Base-by-base conservation (phyloP, 2,329 filamentous ascomycete species). In the Triangularia setosa region DNA sequence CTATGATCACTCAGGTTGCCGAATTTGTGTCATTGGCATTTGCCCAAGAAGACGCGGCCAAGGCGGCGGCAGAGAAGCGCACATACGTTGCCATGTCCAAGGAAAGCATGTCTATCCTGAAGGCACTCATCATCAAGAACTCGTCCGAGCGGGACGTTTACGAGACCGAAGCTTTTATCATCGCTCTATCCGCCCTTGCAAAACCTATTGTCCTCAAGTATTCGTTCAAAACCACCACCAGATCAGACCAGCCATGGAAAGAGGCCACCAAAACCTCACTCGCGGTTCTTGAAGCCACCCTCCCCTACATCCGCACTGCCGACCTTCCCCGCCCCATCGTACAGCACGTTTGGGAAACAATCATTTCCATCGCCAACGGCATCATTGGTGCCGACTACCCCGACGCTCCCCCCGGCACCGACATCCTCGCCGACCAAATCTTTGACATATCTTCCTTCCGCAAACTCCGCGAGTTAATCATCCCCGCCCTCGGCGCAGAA, bases 11-110 rank as follows among this genome's bases (percentile, higher is more conserved):
- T 0, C 84, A 91, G 62, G 83, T 93, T 9, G 86, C 92, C 1
- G 85, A 90, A 58, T 87, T 96, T 65, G 84, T 87, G 8, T 83
- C 86, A 2, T 79, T 96, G 33, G 89, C 92, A 1, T 93, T 91
- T 69, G 76, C 80, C 0, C 72, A 76, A 28, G 76, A 73, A 14
- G 72, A 67, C 65, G 71, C 67, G 40, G 72, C 70, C 7, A 74
- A 76, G 63, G 72, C 78, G 64, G 75, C 79, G 12, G 69, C 72
- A 1, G 72, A 78, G 59, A 87, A 87, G 63, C 90, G 92, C 6
- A 96, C 92, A 0, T 98, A 93, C 73, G 87, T 99, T 62, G 94
- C 95, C 33, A 85, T 98, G 73, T 92, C 93, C 1, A 96, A 95
- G 75, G 86, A 86, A 21, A 87, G 90, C 64, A 95, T 97, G 83